These are phyloP conservation scores for Daldinia caldariorum DNA, from an alignment of 495 filamentous ascomycete genomes.

Conservation along the genomic window DNA sequence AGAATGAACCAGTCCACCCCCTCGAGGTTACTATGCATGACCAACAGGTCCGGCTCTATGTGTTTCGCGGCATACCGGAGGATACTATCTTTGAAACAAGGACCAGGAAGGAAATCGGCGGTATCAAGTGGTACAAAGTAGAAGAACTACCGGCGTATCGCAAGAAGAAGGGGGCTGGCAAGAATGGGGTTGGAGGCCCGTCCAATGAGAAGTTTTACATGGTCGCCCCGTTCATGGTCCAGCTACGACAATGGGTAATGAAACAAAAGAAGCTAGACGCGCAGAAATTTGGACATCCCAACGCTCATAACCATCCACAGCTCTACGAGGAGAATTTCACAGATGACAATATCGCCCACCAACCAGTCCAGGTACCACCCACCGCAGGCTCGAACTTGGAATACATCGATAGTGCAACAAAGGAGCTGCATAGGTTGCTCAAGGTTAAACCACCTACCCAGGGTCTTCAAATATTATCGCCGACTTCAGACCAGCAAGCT, in stretches of 20 bases:
- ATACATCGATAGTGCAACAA: constrained; percentile 64
- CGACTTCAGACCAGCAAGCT: constrained; percentile 37
- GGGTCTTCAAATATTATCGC: constrained; percentile 50
- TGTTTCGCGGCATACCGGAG: constrained; percentile 86
- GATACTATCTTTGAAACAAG: constrained; percentile 87
- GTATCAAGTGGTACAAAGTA: constrained; percentile 90
- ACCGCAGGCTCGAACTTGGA: constrained; percentile 17
- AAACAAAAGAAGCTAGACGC: constrained; percentile 77
- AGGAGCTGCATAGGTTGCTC: constrained; percentile 70
- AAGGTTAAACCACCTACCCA: constrained; percentile 65
- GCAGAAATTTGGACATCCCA: constrained; percentile 44
- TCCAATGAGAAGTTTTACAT: constrained; percentile 94
- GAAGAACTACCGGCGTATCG: constrained; percentile 86
- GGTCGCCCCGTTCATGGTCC: constrained; percentile 91
- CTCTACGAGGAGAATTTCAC: constrained; percentile 52
- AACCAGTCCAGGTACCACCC: constrained; percentile 16
- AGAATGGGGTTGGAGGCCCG: constrained; percentile 59
- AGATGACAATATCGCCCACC: constrained; percentile 52
- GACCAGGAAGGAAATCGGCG: constrained; percentile 96
- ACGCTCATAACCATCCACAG: constrained; percentile 37
- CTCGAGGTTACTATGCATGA: constrained; percentile 90
- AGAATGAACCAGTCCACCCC: constrained; percentile 72
- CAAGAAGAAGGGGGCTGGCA: constrained; percentile 68
- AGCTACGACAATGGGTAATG: constrained; percentile 88
- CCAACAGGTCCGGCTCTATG: constrained; percentile 90